These are phyloP conservation scores for Colletotrichum truncatum DNA, from an alignment of 2,329 filamentous ascomycete genomes.

Conservation along the genomic window DNA sequence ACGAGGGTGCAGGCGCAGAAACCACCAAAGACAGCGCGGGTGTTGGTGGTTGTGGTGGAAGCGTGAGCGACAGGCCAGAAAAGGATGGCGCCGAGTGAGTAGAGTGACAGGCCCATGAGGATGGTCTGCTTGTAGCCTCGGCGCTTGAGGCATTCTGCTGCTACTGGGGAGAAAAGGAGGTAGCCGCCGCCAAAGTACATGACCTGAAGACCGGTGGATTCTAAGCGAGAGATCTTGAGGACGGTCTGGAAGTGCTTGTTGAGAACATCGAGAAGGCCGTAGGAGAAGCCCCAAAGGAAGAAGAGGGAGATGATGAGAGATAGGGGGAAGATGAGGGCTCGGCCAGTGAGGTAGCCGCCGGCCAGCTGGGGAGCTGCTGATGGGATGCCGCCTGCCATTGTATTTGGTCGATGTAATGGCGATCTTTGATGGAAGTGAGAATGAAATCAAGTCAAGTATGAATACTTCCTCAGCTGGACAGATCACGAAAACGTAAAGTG, in stretches of 20 bases:
- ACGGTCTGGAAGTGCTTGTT: conserved; percentile 61
- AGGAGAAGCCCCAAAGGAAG: conserved; percentile 32
- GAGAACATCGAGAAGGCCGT: conserved; percentile 37
- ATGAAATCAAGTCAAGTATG: background rate
- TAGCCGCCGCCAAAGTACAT: conserved; percentile 50
- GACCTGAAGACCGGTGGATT: conserved; percentile 52
- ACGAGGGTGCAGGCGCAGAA: conserved; percentile 80
- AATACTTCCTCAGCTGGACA: background rate
- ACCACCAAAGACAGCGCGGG: conserved; percentile 67
- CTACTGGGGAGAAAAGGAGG: conserved; percentile 49
- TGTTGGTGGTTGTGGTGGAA: conserved; percentile 52
- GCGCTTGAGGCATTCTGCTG: conserved; percentile 50
- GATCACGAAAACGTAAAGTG: background rate
- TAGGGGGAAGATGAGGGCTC: conserved; percentile 56
- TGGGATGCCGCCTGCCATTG: conserved; percentile 52
- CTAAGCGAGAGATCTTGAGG: conserved; percentile 51
- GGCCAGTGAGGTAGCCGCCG: conserved; percentile 48
- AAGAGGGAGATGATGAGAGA: conserved; percentile 51
- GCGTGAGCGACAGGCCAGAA: conserved; percentile 59
- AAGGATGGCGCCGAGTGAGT: conserved; percentile 67
- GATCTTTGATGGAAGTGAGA: background rate
- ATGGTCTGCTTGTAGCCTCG: conserved; percentile 54
- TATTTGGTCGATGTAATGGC: conserved; percentile 1
- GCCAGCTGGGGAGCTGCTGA: conserved; percentile 44
- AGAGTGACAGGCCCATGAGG: conserved; percentile 68